Evolutionary conservation across 805 yeast genomes (phyloP).

Genomic region (Ogataea degrootiae): DNA sequence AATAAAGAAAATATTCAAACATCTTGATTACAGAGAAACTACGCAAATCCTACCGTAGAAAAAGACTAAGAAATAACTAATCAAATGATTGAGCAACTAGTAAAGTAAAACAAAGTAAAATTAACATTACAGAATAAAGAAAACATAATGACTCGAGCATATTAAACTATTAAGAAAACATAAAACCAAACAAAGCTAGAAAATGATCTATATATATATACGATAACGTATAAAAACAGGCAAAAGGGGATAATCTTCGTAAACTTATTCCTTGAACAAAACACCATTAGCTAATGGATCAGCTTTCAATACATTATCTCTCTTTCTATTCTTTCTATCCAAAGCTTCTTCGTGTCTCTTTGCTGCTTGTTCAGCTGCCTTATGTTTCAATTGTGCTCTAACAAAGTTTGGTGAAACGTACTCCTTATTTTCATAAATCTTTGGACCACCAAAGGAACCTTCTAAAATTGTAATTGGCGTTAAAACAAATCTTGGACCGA

Average conservation of each 20-base stretch:
- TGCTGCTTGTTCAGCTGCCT: conserved; percentile 75
- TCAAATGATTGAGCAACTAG: too few species aligned
- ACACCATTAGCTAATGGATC: conserved; percentile 82
- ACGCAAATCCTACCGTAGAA: too few species aligned
- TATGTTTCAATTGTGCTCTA: conserved; percentile 80
- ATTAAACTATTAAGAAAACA: not conserved
- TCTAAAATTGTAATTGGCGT: conserved; percentile 88
- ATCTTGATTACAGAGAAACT: too few species aligned
- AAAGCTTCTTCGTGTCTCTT: conserved; percentile 75
- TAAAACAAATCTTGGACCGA: conserved; percentile 94
- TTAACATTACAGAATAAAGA: too few species aligned
- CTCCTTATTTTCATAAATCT: conserved; percentile 94
- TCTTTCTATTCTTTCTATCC: conserved; percentile 67
- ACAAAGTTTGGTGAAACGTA: conserved; percentile 94
- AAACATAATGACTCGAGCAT: not conserved
- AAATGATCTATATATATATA: not conserved
- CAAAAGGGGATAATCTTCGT: not conserved
- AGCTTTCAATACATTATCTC: conserved; percentile 67
- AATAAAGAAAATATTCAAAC: too few species aligned
- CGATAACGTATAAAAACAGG: not conserved
- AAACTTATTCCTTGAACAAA: conserved; percentile 49
- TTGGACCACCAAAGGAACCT: conserved; percentile 97
- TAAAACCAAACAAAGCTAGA: not conserved
- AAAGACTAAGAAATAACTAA: too few species aligned
- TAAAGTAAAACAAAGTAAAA: too few species aligned